phyloP scores from a whole-genome alignment of 1,139 yeast genomes.

The Lizanozyma gosingica region DNA sequence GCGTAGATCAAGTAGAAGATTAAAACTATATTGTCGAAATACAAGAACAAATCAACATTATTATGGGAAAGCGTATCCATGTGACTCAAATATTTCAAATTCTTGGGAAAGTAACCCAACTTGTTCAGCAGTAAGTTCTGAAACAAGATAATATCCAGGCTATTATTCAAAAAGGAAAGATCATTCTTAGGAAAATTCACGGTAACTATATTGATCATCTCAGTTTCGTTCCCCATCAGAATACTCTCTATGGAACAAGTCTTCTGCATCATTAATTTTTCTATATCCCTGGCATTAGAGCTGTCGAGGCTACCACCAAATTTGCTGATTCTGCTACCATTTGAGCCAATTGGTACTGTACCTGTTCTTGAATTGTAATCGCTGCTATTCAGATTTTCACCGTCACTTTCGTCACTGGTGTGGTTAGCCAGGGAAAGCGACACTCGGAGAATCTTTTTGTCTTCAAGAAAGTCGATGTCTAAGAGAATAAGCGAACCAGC shows the following conservation, averaged over 20 bases:
- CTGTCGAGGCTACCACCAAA: conserved; percentile 8
- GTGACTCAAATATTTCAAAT: conserved; percentile 28
- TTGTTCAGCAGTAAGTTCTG: conserved; percentile 2
- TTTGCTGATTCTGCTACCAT: conserved; percentile 3
- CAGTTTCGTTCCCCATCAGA: not conserved
- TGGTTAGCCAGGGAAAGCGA: conserved; percentile 31
- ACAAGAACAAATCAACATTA: conserved; percentile 23
- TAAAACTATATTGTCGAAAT: conserved; percentile 24
- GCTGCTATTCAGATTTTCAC: conserved; percentile 1
- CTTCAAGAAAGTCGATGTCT: conserved; percentile 32
- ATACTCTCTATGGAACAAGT: conserved; percentile 11
- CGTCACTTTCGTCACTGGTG: conserved; percentile 4
- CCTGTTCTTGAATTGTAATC: conserved; percentile 2
- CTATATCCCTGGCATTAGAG: not conserved
- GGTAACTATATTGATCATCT: not conserved
- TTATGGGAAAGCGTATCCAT: conserved; percentile 27
- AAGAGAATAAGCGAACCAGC: conserved; percentile 36
- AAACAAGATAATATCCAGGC: not conserved
- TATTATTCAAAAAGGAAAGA: not conserved
- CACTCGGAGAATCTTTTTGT: conserved; percentile 18
- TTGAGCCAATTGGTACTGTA: too few relatives aligned
- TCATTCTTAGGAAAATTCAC: not conserved
- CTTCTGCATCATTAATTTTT: conserved; percentile 20
- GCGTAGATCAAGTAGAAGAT: conserved; percentile 18
- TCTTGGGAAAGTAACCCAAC: conserved; percentile 26